phyloP scores from a whole-genome alignment of 495 filamentous ascomycete species.

The Daldinia bambusicola region DNA sequence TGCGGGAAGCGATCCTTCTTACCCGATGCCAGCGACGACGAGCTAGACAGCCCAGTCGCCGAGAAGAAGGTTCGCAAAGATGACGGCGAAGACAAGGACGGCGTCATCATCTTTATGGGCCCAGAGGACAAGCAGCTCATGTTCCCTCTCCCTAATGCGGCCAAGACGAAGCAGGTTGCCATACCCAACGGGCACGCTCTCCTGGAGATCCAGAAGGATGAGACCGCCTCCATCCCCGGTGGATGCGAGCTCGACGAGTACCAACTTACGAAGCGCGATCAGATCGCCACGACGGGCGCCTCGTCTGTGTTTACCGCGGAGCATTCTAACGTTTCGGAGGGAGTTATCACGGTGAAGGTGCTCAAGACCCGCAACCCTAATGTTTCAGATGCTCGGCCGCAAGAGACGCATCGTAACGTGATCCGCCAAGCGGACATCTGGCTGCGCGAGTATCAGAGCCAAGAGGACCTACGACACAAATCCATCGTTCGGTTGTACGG shows the following conservation, averaged over 20 bases:
- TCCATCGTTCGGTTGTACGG: conserved; percentile 61
- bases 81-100: conserved; percentile 46
- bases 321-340: conserved; percentile 55
- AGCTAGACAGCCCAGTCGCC: conserved; percentile 42
- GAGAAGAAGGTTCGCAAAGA: conserved; percentile 53
- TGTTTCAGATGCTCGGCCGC: conserved; percentile 46
- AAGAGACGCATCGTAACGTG: conserved; percentile 55
- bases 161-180: conserved; percentile 56
- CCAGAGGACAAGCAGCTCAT: conserved; percentile 55
- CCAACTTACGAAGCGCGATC: conserved; percentile 57
- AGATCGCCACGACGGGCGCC: conserved; percentile 56
- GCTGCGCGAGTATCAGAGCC: conserved; percentile 60
- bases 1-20: conserved; percentile 57
- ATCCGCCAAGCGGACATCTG: conserved; percentile 62
- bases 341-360: conserved; percentile 61
- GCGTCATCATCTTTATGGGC: conserved; percentile 60
- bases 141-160: conserved; percentile 53
- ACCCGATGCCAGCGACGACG: conserved; percentile 49
- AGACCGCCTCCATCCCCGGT: conserved; percentile 54
- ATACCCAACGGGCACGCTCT: conserved; percentile 57
- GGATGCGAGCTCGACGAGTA: conserved; percentile 58
- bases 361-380: conserved; percentile 56
- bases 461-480: conserved; percentile 58
- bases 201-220: conserved; percentile 55
- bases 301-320: conserved; percentile 63